A percentile compares a stretch with the other conserved stretches of the same genome.
Evolutionary conservation across 441 rosid species (phyloP).

Genomic region (Syzygium syzygioides): DNA sequence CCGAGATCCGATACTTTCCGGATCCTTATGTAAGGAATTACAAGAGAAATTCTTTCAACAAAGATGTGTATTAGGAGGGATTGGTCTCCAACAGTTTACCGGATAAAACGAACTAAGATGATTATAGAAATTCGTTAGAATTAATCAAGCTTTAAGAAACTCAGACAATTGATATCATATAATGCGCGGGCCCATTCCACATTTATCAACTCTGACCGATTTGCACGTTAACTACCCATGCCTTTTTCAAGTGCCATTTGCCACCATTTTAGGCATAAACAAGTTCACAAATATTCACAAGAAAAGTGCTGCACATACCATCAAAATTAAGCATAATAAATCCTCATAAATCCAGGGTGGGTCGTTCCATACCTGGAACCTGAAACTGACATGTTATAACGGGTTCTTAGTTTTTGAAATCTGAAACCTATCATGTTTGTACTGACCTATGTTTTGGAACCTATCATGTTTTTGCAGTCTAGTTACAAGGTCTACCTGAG

Average conservation of each 20-base stretch:
- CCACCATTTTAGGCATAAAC: not conserved
- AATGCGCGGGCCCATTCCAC: not conserved
- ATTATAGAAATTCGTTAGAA: not conserved
- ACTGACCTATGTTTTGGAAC: no score
- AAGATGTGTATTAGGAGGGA: no score
- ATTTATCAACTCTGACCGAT: not conserved
- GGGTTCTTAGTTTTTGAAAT: no score
- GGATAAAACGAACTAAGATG: not conserved
- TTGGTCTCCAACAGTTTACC: no score
- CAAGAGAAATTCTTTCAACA: not conserved
- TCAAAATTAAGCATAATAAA: not conserved
- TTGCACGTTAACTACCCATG: not conserved
- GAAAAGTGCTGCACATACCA: not conserved
- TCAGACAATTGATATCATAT: not conserved
- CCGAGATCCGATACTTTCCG: not conserved
- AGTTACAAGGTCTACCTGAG: no score
- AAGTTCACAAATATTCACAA: not conserved
- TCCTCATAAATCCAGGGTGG: not conserved
- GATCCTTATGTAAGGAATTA: not conserved
- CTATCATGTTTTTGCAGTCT: no score
- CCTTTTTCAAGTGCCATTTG: not conserved
- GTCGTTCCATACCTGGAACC: no score
- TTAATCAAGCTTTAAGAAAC: not conserved
- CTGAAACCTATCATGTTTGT: no score
- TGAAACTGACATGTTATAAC: no score